Evolutionary conservation across 306 rosid species (phyloP), one percentile per base, ranked within the genome.

Genomic region (Macrotyloma uniflorum): DNA sequence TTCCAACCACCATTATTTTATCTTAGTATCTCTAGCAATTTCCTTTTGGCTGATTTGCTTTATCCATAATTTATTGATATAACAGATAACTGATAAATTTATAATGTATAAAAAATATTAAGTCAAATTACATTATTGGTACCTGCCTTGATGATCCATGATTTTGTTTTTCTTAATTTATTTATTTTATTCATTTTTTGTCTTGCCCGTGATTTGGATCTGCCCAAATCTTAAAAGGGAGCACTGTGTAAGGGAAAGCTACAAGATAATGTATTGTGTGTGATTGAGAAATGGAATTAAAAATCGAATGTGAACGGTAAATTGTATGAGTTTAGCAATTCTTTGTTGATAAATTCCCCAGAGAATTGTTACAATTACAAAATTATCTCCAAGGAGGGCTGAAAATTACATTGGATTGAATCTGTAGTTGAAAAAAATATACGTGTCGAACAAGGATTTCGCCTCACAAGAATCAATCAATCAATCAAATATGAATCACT

Each of bases 371-470:
- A 75, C 75, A 76, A 57, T 53, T 71, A 81, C 88, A 87, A 77
- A 77, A 83, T 72, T 82, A 87, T 67, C 81, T 87, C 84, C 72
- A 58, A 43, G 63, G 22, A 20, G 42, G 58, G 88, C 62, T 19
- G 62, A 86, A 87, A 91, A 89, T 79, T 79, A 82, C 70, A 81
- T 80, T 54, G 59, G 82, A 83, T 78, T 81, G 83, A 94, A 92
- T 83, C 79, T 76, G 72, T 28, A 70, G 49, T 61, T 12, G 72
- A 78, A 79, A 42, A 70, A 79, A 59, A 40, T 57, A 83, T 53
- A 43, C 24, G 19, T 22, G 79, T 66, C 82, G 74, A 76, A 77
- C 80, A 49, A 72, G 50, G 79, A 67, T 65, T 75, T 85, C 81
- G 83, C 70, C 57, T 74, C 82, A 83, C 83, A 68, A 66, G 8